A percentile compares a stretch with the other conserved stretches of the same genome.
phyloP scores from a whole-genome alignment of 2,329 filamentous ascomycete genomes.

The Penicillium sp. region DNA sequence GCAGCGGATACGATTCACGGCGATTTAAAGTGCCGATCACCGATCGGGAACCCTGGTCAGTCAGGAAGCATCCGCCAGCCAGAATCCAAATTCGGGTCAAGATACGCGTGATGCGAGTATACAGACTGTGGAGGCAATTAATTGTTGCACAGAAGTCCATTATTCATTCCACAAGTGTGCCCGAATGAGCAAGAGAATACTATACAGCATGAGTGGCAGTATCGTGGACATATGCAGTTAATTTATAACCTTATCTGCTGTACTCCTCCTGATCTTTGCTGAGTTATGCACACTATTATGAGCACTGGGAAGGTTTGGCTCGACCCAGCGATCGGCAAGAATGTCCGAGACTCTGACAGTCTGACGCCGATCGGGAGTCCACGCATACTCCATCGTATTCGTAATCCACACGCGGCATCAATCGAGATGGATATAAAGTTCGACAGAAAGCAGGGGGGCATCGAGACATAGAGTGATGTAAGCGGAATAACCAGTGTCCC shows the following conservation, averaged over 20 bases:
- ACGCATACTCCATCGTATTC: neutral
- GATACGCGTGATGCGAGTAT: neutral
- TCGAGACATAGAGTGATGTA: neutral
- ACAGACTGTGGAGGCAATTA: neutral
- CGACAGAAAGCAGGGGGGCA: too few species aligned
- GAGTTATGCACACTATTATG: neutral
- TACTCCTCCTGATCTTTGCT: too few species aligned
- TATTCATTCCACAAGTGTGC: too few species aligned
- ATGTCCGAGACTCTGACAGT: neutral
- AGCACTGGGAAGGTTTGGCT: neutral
- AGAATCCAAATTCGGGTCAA: neutral
- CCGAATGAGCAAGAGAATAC: neutral
- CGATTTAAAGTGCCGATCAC: neutral
- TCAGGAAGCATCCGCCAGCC: neutral
- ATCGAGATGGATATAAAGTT: neutral
- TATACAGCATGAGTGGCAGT: neutral
- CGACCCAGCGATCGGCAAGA: slow-evolving; percentile 9
- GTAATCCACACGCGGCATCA: neutral
- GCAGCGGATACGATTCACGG: neutral
- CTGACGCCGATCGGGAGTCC: slow-evolving; percentile 10
- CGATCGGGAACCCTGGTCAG: neutral
- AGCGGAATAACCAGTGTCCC: neutral
- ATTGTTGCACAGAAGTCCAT: neutral
- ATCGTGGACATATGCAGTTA: neutral
- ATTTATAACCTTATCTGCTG: too few species aligned